A percentile compares a stretch with the other conserved stretches of the same genome.
phyloP scores from a whole-genome alignment of 192 early-diverging fungal genomes.

The Entophlyctis luteolus region DNA sequence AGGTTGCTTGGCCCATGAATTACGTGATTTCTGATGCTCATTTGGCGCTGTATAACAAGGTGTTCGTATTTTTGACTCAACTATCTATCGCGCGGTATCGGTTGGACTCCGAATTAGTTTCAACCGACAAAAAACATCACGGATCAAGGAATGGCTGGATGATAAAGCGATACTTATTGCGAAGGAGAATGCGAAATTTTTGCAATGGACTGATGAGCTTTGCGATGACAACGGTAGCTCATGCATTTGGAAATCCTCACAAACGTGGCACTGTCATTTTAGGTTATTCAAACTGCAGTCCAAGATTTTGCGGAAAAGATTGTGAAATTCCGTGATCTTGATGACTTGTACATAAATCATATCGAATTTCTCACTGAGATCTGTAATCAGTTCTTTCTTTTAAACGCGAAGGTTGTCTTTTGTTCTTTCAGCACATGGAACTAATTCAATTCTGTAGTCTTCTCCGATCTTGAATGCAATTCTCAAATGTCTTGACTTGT shows the following conservation, averaged over 20 bases:
- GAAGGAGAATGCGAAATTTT: slow-evolving; percentile 18
- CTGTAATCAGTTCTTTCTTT: slow-evolving; percentile 21
- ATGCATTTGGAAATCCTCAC: background rate
- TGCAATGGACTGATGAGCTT: slow-evolving; percentile 17
- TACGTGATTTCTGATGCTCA: background rate
- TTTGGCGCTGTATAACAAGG: slow-evolving; percentile 11
- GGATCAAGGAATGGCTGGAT: slow-evolving; percentile 14
- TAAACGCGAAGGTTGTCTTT: slow-evolving; percentile 17
- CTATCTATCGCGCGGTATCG: slow-evolving; percentile 13
- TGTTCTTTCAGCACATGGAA: background rate
- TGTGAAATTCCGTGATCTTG: slow-evolving; percentile 2
- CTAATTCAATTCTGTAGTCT: background rate
- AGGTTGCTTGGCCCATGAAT: slow-evolving; percentile 19
- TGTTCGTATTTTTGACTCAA: slow-evolving; percentile 17
- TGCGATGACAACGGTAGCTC: slow-evolving; percentile 3
- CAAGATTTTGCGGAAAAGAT: background rate
- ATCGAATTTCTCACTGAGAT: slow-evolving; percentile 10
- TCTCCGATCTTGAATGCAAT: slow-evolving; percentile 9
- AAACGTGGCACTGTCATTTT: background rate
- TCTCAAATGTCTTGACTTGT: slow-evolving; percentile 19
- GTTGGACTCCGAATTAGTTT: slow-evolving; percentile 1
- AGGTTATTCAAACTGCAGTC: slow-evolving; percentile 16
- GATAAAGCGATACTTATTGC: slow-evolving; percentile 2
- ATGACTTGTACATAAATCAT: slow-evolving; percentile 2
- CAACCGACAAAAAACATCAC: slow-evolving; percentile 1